Base-by-base conservation (phyloP, 2,329 filamentous ascomycete genomes). In the Scedosporium aurantiacum region DNA sequence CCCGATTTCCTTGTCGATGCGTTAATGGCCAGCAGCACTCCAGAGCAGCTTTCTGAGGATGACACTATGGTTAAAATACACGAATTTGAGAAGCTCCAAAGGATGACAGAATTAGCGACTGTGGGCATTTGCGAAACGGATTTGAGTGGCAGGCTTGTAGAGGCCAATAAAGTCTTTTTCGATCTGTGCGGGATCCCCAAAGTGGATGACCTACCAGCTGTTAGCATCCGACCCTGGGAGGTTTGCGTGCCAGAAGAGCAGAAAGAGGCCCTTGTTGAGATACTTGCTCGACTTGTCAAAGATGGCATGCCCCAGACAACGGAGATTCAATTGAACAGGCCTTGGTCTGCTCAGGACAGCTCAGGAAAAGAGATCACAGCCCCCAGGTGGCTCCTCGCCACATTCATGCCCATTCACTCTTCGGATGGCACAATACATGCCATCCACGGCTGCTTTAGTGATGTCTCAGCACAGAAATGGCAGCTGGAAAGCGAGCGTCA, bases 101-200 rank as follows among this genome's bases (percentile, higher is more conserved):
- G 79, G 52, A 80, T 82, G 71, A 78, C 79, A 6, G 78, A 82
- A 66, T 76, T 78, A 59, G 79, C 79, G 4, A 81, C 79, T 0
- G 79, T 82, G 10, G 79, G 79, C 60, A 78, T 82, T 76, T 82
- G 80, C 64, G 79, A 81, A 58, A 79, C 81, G 71, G 75, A 78
- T 62, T 71, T 77, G n/a, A 73, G 78, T 25, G 79, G 79, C 12
- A 75, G 75, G 2, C 68, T 82, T 6, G 68, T 81, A 3, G 76
- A 77, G 25, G 79, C 79, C 5, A 82, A 82, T 66, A 79, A 79
- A 18, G 73, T 79, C 12, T 82, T 82, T 65, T 81, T 76, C 68
- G 77, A 81, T 63, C 74, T 82, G 69, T 81, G 76, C 52, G 79
- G 79, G 3, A 64, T 82, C n/a, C 68, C 74, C 16, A 77, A 76